Evolutionary conservation across 2,329 filamentous ascomycete species (phyloP).

Genomic region (Aspergillus sojae): DNA sequence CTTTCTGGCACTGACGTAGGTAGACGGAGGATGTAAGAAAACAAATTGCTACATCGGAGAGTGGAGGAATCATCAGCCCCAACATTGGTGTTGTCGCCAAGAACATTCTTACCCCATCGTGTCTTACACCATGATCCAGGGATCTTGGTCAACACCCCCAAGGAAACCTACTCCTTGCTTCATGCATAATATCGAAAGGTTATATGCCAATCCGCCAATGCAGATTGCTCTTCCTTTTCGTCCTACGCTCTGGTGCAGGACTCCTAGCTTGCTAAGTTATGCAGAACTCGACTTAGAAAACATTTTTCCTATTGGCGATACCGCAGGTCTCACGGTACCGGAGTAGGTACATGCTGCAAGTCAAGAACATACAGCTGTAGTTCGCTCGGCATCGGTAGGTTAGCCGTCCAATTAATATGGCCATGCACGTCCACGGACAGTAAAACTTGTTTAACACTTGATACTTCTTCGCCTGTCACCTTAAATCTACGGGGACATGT

Average conservation of each 20-base stretch:
- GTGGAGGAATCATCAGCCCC: neutral
- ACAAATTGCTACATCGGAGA: neutral
- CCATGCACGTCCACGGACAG: neutral
- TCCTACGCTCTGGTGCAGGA: neutral
- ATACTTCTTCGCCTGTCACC: neutral
- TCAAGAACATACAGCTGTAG: constrained; percentile 1
- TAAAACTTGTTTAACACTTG: neutral
- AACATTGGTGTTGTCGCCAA: neutral
- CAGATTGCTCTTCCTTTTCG: neutral
- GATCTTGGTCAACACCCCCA: neutral
- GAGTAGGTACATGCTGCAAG: neutral
- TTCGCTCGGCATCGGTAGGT: neutral
- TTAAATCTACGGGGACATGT: neutral
- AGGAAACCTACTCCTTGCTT: constrained; percentile 8
- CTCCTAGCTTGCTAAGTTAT: constrained; percentile 6
- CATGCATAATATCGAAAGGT: constrained; percentile 7
- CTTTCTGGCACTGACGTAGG: neutral
- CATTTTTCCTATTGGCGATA: constrained; percentile 4
- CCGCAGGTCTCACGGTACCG: neutral
- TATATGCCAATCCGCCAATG: neutral
- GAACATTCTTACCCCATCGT: neutral
- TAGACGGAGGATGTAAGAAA: neutral
- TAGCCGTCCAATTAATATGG: neutral
- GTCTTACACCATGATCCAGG: neutral
- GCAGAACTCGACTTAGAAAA: neutral